A percentile compares a stretch with the other conserved stretches of the same genome.
Evolutionary conservation across 345 rosid species (phyloP).

Genomic region (Aquilaria sinensis): DNA sequence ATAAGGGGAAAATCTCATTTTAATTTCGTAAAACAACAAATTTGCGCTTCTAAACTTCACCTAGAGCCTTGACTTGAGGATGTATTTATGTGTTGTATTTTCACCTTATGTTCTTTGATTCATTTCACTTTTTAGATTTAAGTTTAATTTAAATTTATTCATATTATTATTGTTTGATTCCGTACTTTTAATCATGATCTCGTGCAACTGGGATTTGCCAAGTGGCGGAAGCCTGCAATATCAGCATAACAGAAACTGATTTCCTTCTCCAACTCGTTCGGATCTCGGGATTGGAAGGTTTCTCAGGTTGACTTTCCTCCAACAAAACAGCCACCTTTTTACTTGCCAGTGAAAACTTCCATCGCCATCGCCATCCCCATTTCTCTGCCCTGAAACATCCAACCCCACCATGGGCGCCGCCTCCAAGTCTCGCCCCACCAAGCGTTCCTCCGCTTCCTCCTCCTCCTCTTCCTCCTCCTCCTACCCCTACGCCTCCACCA

Average conservation of each 20-base stretch:
- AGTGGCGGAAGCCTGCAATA: too few species aligned
- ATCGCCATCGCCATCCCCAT: constrained; percentile 9
- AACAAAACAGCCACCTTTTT: constrained; percentile 16
- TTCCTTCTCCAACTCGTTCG: constrained; percentile 41
- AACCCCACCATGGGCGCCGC: constrained; percentile 43
- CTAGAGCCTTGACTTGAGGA: too few species aligned
- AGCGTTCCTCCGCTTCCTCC: constrained; percentile 43
- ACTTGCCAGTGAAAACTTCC: not conserved
- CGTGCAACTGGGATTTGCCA: too few species aligned
- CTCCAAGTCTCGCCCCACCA: constrained; percentile 50
- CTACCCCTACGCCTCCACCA: constrained; percentile 51
- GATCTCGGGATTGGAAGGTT: constrained; percentile 50
- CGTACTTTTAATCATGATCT: too few species aligned
- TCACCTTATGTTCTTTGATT: too few species aligned
- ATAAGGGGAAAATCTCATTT: too few species aligned
- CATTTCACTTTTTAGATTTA: too few species aligned
- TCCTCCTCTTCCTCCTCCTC: constrained; percentile 42
- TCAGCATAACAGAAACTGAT: constrained; percentile 5
- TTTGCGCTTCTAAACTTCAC: too few species aligned
- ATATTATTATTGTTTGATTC: too few species aligned
- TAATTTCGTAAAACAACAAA: too few species aligned
- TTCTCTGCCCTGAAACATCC: not conserved
- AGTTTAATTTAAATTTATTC: too few species aligned
- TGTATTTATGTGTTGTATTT: too few species aligned
- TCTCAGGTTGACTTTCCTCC: constrained; percentile 34